Conservation (phyloP, 2,329 filamentous ascomycete genomes). For the Xylariaceae sp. region DNA sequence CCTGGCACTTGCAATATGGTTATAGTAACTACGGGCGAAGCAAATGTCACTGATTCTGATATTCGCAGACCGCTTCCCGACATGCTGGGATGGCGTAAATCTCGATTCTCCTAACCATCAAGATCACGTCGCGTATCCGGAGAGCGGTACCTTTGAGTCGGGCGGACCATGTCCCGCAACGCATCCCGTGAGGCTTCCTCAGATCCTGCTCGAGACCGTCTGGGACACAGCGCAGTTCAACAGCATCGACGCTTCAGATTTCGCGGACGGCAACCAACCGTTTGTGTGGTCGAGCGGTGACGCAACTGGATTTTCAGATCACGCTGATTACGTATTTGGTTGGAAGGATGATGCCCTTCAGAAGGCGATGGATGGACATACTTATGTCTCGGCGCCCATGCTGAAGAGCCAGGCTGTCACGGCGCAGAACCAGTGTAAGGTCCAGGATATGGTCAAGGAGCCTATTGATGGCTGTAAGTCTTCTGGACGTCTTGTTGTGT, state of each 20-base stretch:
- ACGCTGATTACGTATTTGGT: slow-evolving; percentile 42
- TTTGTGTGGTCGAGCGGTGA: slow-evolving; percentile 40
- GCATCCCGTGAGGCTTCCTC: slow-evolving; percentile 39
- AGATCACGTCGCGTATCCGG: slow-evolving; percentile 42
- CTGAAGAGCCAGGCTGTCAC: slow-evolving; percentile 24
- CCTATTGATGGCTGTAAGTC: slow-evolving; percentile 27
- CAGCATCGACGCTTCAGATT: slow-evolving; percentile 20
- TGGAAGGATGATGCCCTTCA: slow-evolving; percentile 42
- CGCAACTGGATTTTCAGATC: slow-evolving; percentile 34
- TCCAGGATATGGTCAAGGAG: slow-evolving; percentile 24
- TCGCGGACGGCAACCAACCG: slow-evolving; percentile 22
- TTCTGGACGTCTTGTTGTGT: background rate
- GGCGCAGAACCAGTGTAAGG: slow-evolving; percentile 27
- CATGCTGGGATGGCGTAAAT: slow-evolving; percentile 33
- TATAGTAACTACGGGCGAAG: too few relatives aligned
- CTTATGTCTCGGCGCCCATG: slow-evolving; percentile 28
- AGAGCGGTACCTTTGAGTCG: slow-evolving; percentile 37
- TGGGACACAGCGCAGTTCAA: slow-evolving; percentile 27
- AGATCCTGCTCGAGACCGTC: slow-evolving; percentile 40
- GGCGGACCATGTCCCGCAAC: slow-evolving; percentile 41
- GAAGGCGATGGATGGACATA: slow-evolving; percentile 35
- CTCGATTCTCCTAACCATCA: slow-evolving; percentile 31
- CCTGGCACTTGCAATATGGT: too few relatives aligned
- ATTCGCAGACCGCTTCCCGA: slow-evolving; percentile 26
- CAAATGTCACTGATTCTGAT: too few relatives aligned